Evolutionary conservation across 2,329 filamentous ascomycete species (phyloP).

Genomic region (Alternaria burnsii): DNA sequence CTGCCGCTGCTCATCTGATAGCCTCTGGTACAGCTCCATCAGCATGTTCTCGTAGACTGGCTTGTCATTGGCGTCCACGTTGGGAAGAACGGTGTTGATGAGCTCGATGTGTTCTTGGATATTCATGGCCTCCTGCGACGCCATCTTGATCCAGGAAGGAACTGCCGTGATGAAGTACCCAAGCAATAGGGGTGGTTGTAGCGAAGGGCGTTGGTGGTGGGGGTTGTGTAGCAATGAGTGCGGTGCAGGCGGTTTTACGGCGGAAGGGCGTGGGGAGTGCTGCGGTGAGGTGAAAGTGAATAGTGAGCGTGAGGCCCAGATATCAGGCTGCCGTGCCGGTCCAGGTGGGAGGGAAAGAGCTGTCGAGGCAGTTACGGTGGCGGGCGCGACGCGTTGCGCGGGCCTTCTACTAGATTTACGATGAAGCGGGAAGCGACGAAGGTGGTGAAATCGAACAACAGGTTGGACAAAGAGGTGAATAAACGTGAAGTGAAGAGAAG

Average conservation of each 20-base stretch:
- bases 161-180: neutral
- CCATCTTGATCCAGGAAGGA: slow-evolving; percentile 3
- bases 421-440: neutral
- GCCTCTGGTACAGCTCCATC: slow-evolving; percentile 1
- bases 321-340: slow-evolving; percentile 15
- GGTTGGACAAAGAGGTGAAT: neutral
- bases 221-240: neutral
- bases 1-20: neutral
- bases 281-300: slow-evolving; percentile 6
- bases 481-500: neutral
- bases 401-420: neutral
- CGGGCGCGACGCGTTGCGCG: slow-evolving; percentile 20
- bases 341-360: slow-evolving; percentile 5
- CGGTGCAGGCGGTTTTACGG: slow-evolving; percentile 10
- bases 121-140: neutral
- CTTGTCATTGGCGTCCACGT: neutral
- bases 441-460: slow-evolving; percentile 1
- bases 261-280: neutral
- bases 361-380: slow-evolving; percentile 15
- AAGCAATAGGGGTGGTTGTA: neutral
- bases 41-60: slow-evolving; percentile 12
- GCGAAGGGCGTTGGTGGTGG: neutral
- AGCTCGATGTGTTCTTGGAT: slow-evolving; percentile 10
- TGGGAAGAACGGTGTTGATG: slow-evolving; percentile 9
- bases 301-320: slow-evolving; percentile 9